These are phyloP conservation scores for Sugiyamaella floridensis DNA, from an alignment of 805 yeast species.

Conservation along the genomic window DNA sequence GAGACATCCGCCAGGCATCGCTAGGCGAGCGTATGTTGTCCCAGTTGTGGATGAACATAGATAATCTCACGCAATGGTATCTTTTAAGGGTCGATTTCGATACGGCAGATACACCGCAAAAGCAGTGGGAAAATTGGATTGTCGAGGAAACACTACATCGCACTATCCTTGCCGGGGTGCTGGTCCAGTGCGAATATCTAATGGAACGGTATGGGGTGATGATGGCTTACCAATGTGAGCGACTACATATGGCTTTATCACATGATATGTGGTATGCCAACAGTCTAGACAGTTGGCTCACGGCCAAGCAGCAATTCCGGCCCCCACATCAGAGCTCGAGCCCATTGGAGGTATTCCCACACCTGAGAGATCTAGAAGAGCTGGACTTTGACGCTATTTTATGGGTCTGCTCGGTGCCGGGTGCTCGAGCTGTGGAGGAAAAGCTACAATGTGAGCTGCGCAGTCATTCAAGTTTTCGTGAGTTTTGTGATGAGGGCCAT, in stretches of 20 bases:
- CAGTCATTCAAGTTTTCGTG: neutral
- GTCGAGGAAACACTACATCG: neutral
- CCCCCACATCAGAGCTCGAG: neutral
- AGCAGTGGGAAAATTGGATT: neutral
- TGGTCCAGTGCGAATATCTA: neutral
- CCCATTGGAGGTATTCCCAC: neutral
- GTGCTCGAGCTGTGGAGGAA: neutral
- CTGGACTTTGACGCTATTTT: neutral
- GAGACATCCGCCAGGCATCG: slow-evolving; percentile 3
- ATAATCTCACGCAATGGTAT: neutral
- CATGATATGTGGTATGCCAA: neutral
- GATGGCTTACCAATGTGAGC: neutral
- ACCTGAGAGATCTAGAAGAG: neutral
- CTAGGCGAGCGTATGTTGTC: slow-evolving; percentile 1
- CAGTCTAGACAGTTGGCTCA: neutral
- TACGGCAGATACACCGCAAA: neutral
- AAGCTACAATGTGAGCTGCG: neutral
- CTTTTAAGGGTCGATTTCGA: neutral
- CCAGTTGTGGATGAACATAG: neutral
- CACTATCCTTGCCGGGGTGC: neutral
- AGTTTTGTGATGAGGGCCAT: neutral
- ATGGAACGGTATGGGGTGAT: neutral
- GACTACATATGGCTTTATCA: neutral
- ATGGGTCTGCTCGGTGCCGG: neutral
- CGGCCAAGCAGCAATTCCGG: neutral